A percentile compares a stretch with the other conserved stretches of the same genome.
These are phyloP conservation scores for Mrakiaceae sp. DNA, from an alignment of 1,284 basidiomycete genomes.

Conservation along the genomic window DNA sequence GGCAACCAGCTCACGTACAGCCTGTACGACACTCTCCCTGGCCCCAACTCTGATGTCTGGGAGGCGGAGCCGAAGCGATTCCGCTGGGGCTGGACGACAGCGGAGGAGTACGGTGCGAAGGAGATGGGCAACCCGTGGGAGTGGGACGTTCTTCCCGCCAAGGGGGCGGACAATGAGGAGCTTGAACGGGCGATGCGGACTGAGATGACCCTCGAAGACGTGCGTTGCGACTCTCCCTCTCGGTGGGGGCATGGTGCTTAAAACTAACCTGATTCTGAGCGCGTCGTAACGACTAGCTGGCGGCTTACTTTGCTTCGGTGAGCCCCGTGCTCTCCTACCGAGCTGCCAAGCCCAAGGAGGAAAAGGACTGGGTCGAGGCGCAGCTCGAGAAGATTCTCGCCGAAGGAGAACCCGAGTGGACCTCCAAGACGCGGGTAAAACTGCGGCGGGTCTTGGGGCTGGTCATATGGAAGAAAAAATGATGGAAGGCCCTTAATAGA, in stretches of 20 bases:
- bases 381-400: not conserved
- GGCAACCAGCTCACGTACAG: conserved; percentile 9
- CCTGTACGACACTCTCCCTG: conserved; percentile 10
- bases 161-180: not conserved
- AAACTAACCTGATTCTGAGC: not conserved
- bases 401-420: conserved; percentile 9
- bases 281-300: not conserved
- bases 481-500: no score
- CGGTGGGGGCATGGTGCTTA: no score
- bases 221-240: not conserved
- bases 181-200: not conserved
- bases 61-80: not conserved
- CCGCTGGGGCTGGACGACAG: conserved; percentile 10
- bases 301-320: conserved; percentile 4
- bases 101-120: not conserved
- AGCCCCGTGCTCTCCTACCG: conserved; percentile 9
- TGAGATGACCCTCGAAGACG: conserved; percentile 9
- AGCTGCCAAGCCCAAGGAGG: not conserved
- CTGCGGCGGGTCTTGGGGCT: conserved; percentile 9
- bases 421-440: not conserved
- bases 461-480: conserved; percentile 5
- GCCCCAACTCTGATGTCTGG: not conserved
- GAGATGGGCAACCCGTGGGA: not conserved
- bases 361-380: conserved; percentile 3
- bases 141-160: not conserved